Evolutionary conservation across 441 rosid genomes (phyloP).

Genomic region (Syzygium malaccense): DNA sequence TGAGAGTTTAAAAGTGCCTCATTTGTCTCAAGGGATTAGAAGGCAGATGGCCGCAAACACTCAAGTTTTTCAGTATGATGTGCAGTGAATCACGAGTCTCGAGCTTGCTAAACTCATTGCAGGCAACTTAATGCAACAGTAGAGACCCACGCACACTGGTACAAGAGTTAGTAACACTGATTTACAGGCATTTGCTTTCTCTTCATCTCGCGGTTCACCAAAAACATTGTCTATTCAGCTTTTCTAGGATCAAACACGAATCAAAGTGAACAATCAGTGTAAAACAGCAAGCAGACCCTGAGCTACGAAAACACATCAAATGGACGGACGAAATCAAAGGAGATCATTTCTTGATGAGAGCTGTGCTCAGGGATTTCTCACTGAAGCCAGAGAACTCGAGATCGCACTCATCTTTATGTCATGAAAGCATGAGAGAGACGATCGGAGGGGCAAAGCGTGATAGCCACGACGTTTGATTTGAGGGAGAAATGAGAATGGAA

Average conservation of each 20-base stretch:
- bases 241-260: not conserved
- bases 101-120: not conserved
- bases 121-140: not conserved
- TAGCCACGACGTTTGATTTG: not conserved
- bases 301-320: not conserved
- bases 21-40: no score
- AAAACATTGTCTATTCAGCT: not conserved
- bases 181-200: not conserved
- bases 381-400: conserved; percentile 32
- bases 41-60: not conserved
- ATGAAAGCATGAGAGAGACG: not conserved
- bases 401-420: conserved; percentile 34
- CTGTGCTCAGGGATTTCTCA: conserved; percentile 19
- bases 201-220: not conserved
- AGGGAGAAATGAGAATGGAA: not conserved
- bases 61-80: not conserved
- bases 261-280: not conserved
- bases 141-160: not conserved
- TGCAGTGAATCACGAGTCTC: not conserved
- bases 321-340: not conserved
- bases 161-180: not conserved
- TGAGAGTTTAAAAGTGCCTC: no score
- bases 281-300: no score
- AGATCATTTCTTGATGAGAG: conserved; percentile 28
- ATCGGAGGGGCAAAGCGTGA: not conserved